Evolutionary conservation across 2,329 filamentous ascomycete species (phyloP), one percentile per base, ranked within the genome.

Genomic region (Nothomitra cinnamomea): DNA sequence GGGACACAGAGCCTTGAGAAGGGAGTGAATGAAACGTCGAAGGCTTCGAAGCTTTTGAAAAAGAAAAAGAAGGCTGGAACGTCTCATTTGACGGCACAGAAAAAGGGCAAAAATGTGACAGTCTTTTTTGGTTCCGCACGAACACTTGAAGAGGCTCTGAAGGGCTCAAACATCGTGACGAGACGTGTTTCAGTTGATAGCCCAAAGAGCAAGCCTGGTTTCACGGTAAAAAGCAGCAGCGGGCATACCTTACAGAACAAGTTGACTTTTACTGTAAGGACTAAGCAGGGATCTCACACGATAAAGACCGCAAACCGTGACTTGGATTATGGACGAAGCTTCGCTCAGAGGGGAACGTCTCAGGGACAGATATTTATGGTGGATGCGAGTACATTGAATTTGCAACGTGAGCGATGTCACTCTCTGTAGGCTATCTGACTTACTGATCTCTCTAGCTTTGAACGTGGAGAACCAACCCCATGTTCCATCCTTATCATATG

Each of bases 401-500:
- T 49, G 6, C 45, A 49, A 35, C 45, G 45, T 49, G 45, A 49
- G 45, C 32, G 13, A 17, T 13, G 13, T 24, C 13, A 17, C 17
- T 19, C 3, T 7, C 19, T 2, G 15, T 24, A 15, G 3, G 7
- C 17, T 32, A 24, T 24, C 17, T 10, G 41, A 41, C 4, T 41
- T 12, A 10, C 25, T 32, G 17, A 28, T 13, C n/a, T 43, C 22
- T 8, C 3, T 19, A 52, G 50, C 50, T 8, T 12, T 52, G 15
- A 7, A 52, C 22, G 12, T 22, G 10, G 10, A 36, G 5, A 13
- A n/a, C 22, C 50, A 52, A 17, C 52, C 38, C 3, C 52, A 71
- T 12, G 75, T 82, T 10, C 85, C 87, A 1, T 68, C 68, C 24
- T 70, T 95, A 1, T 72, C 78, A 1, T 83, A 92, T 63, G 83